A percentile compares a stretch with the other conserved stretches of the same genome.
Conservation (phyloP, 1,284 basidiomycete species). For the Phellinidium pouzarii region DNA sequence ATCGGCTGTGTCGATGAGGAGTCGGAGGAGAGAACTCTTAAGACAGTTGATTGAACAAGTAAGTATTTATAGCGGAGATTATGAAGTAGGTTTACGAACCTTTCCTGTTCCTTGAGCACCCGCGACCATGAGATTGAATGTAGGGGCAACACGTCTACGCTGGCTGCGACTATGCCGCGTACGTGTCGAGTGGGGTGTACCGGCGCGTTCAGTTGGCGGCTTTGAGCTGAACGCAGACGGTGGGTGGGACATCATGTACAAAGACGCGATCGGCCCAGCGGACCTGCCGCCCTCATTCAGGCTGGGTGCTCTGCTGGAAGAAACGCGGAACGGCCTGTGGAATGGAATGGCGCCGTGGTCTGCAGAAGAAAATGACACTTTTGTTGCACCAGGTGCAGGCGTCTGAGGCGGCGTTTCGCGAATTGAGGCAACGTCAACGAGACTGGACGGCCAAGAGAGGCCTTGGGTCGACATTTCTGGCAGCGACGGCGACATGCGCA, state of each 20-base stretch:
- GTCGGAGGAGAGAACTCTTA: slow-evolving; percentile 57
- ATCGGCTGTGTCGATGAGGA: slow-evolving; percentile 70
- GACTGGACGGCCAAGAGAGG: slow-evolving; percentile 73
- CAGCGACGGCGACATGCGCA: slow-evolving; percentile 64
- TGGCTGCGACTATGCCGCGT: slow-evolving; percentile 42
- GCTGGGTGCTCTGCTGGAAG: slow-evolving; percentile 29
- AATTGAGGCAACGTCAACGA: slow-evolving; percentile 62
- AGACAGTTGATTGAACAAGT: not conserved
- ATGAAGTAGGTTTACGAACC: slow-evolving; percentile 10
- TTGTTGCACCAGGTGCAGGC: slow-evolving; percentile 47
- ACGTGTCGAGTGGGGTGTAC: slow-evolving; percentile 31
- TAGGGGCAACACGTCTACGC: slow-evolving; percentile 60
- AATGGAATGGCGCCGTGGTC: slow-evolving; percentile 55
- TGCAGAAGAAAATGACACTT: slow-evolving; percentile 50
- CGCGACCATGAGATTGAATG: slow-evolving; percentile 80
- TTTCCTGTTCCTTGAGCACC: slow-evolving; percentile 76
- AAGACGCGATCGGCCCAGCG: slow-evolving; percentile 50
- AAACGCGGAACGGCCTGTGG: slow-evolving; percentile 69
- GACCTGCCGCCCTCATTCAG: slow-evolving; percentile 29
- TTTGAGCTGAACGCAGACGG: slow-evolving; percentile 51
- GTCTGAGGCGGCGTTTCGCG: slow-evolving; percentile 32
- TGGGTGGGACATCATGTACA: slow-evolving; percentile 53
- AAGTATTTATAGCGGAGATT: slow-evolving; percentile 16
- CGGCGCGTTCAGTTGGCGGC: slow-evolving; percentile 33
- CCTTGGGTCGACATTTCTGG: slow-evolving; percentile 65